phyloP scores from a whole-genome alignment of 768 basidiomycete species.

The Pleurotus tuber-regium region DNA sequence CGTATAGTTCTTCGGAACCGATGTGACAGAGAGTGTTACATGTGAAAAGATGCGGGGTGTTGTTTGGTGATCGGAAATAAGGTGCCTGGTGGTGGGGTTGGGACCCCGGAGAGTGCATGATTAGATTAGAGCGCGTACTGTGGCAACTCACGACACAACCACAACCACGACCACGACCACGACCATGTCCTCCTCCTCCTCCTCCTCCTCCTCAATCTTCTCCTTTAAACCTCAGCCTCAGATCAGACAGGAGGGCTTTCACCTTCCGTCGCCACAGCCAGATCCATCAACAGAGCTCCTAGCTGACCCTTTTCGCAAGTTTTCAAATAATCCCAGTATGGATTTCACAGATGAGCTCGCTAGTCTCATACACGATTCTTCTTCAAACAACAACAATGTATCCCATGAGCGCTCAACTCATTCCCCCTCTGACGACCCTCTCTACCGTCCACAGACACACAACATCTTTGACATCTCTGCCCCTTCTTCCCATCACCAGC shows the following conservation, averaged over 20 bases:
- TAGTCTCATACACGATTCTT: conserved; percentile 43
- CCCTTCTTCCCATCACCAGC: conserved; percentile 34
- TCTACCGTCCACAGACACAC: conserved; percentile 40
- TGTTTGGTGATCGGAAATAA: no score
- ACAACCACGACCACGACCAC: no score
- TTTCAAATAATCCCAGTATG: conserved; percentile 35
- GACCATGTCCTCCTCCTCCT: conserved; percentile 38
- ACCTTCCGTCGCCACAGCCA: conserved; percentile 48
- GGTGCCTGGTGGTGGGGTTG: no score
- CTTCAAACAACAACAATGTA: conserved; percentile 9
- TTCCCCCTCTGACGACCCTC: conserved; percentile 24
- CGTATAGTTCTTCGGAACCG: no score
- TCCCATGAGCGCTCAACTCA: conserved; percentile 18
- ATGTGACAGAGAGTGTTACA: no score
- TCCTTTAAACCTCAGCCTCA: conserved; percentile 50
- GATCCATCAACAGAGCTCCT: conserved; percentile 41
- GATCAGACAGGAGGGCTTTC: conserved; percentile 74
- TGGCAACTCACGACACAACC: no score
- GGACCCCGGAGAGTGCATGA: no score
- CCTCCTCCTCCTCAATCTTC: conserved; percentile 22
- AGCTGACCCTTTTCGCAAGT: conserved; percentile 55
- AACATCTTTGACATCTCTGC: conserved; percentile 56
- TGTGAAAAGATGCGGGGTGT: no score
- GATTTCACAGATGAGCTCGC: conserved; percentile 74
- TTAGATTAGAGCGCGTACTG: neutral